These are phyloP conservation scores for Phaeotremella fagi DNA, from an alignment of 768 basidiomycete genomes.

Conservation along the genomic window DNA sequence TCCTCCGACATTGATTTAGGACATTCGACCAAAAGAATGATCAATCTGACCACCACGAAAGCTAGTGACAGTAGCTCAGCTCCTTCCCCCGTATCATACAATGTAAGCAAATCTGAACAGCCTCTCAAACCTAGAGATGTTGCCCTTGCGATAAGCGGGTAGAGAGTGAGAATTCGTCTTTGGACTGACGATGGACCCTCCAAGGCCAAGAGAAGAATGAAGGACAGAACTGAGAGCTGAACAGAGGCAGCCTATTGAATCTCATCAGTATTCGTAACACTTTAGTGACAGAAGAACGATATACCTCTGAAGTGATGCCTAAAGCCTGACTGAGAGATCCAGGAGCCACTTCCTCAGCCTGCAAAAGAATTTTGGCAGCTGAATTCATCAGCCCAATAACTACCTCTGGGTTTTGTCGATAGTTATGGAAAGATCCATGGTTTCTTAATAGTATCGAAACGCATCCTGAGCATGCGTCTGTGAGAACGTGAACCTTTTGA, in stretches of 20 bases:
- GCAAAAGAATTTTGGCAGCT: slow-evolving; percentile 18
- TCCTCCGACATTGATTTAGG: not conserved
- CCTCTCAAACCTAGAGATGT: slow-evolving; percentile 21
- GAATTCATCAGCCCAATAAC: slow-evolving; percentile 1
- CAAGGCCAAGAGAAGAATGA: slow-evolving; percentile 18
- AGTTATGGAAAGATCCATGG: slow-evolving; percentile 10
- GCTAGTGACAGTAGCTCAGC: slow-evolving; percentile 27
- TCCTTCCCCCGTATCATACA: slow-evolving; percentile 27
- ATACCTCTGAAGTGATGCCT: slow-evolving; percentile 8
- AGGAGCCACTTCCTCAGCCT: slow-evolving; percentile 11
- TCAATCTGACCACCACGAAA: slow-evolving; percentile 15
- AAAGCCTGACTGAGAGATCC: slow-evolving; percentile 14
- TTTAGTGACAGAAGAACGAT: not conserved
- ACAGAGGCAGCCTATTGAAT: slow-evolving; percentile 11
- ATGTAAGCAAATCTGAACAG: slow-evolving; percentile 20
- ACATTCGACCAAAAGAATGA: slow-evolving; percentile 8
- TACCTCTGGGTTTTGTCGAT: slow-evolving; percentile 8
- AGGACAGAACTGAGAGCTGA: slow-evolving; percentile 26
- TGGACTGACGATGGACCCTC: not conserved
- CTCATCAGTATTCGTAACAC: not conserved
- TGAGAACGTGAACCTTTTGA: slow-evolving; percentile 5
- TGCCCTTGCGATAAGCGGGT: slow-evolving; percentile 25
- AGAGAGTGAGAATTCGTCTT: slow-evolving; percentile 11
- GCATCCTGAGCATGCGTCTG: slow-evolving; percentile 18
- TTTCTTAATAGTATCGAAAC: slow-evolving; percentile 17